phyloP scores from a whole-genome alignment of 169 alveolate genomes.

The Plasmodium knowlesi region DNA sequence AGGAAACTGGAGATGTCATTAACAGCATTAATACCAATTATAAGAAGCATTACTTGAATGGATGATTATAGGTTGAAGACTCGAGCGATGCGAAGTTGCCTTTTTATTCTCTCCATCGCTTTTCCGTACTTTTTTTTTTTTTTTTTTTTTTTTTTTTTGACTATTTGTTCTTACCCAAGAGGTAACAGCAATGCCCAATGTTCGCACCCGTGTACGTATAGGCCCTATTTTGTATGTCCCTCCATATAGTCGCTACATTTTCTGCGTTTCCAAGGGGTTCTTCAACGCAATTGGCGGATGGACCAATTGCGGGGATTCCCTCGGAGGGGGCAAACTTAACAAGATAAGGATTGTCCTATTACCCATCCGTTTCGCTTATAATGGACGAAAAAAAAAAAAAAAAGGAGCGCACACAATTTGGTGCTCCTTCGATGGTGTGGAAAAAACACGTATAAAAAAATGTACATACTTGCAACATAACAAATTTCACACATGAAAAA shows the following conservation, averaged over 20 bases:
- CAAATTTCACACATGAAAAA: conserved; percentile 16
- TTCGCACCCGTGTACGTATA: background rate
- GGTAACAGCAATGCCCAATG: background rate
- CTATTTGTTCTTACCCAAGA: background rate
- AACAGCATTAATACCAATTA: conserved; percentile 32
- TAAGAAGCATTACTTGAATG: conserved; percentile 38
- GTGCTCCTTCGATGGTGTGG: background rate
- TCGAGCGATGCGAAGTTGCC: background rate
- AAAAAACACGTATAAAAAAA: background rate
- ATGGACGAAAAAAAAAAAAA: background rate
- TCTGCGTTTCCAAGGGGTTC: background rate
- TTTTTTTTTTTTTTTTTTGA: background rate
- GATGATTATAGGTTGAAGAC: background rate
- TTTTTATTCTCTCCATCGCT: background rate
- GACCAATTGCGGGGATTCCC: background rate
- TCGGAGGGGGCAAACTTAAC: background rate
- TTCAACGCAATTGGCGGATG: background rate
- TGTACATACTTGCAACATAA: background rate
- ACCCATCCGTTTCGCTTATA: background rate
- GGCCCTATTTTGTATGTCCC: background rate
- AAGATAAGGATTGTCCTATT: background rate
- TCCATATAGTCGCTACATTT: background rate
- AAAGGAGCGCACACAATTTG: background rate
- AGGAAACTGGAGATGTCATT: conserved; percentile 54
- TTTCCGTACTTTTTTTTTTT: background rate